Base-by-base conservation (phyloP, 2,329 filamentous ascomycete species). In the Coleophoma eucalyptorum region DNA sequence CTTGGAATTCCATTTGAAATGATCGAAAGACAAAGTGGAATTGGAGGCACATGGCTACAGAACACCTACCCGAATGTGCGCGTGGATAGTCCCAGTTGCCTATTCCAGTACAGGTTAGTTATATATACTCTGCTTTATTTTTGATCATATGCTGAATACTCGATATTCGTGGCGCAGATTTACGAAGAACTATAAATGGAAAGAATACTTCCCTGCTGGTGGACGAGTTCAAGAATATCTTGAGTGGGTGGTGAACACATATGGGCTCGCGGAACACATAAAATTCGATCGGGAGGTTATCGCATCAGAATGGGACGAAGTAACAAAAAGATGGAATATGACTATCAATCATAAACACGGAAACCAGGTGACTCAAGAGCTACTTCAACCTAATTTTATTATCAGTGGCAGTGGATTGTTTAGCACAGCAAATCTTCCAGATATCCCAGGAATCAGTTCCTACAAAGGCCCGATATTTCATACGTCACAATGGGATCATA, bases 241-340 rank as follows among this genome's bases (percentile, higher is more conserved):
- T 12, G 19, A 3, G 13, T 8, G 19, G n/a, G 34, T 34, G 1
- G 26, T 3, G 3, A 20, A 35, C 7, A 16, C 34, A 34, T 46
- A 34, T 19, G 13, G 35, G 15, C 13, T 34, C 11, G 19, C 19
- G 5, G 18, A 34, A 7, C 26, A 75, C 60, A 76, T 78, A 70
- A 71, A 62, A 3, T 76, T 77, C 65, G 70, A 72, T 50, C 72
- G 70, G 13, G 66, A 73, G 53, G 73, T 76, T 10, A 60, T 68
- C 1, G 69, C 69, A 12, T 67, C 69, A 7, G 68, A 70, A 45
- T 78, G 74, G 75, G 64, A 74, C 48, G 73, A 76, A 16, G 64
- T 71, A 1, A 62, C 58, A 4, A 74, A 73, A 10, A 65, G 73
- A 52, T 79, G 75, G 76, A 67, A 65, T 12, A 68, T 79, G 15